These are phyloP conservation scores for Penicillium sp. DNA, from an alignment of 2,329 filamentous ascomycete species.

Conservation along the genomic window DNA sequence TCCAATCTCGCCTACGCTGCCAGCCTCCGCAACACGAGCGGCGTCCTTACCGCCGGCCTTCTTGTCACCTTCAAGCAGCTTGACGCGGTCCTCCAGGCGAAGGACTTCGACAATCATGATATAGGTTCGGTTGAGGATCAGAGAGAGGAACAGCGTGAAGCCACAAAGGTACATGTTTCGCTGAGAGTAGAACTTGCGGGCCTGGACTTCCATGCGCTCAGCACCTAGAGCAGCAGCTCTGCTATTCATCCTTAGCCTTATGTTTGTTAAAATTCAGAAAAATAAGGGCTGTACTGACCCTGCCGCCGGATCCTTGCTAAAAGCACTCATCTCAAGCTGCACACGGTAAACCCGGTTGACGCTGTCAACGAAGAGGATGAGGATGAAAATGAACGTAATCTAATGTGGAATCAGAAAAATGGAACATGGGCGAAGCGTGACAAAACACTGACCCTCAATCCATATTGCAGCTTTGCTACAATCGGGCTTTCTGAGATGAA, in stretches of 20 bases:
- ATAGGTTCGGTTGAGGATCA: conserved; percentile 98
- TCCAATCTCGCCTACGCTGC: conserved; percentile 68
- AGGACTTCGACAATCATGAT: conserved; percentile 92
- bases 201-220: conserved; percentile 96
- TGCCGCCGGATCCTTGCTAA: conserved; percentile 57
- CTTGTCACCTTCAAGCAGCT: conserved; percentile 69
- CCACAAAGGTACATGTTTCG: conserved; percentile 99
- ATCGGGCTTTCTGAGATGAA: conserved; percentile 89
- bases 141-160: conserved; percentile 96
- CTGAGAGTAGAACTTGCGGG: conserved; percentile 99
- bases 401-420: conserved; percentile 25
- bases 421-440: background rate
- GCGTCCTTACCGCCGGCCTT: conserved; percentile 61
- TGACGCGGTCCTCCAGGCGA: conserved; percentile 86
- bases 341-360: conserved; percentile 96
- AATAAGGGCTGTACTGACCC: conserved; percentile 42
- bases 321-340: conserved; percentile 76
- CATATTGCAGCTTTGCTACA: conserved; percentile 93
- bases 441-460: conserved; percentile 66
- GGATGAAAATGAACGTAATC: conserved; percentile 98
- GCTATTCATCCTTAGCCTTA: conserved; percentile 15
- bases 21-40: conserved; percentile 68
- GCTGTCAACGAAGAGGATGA: conserved; percentile 96
- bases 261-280: background rate
- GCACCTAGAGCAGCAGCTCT: conserved; percentile 69